A percentile compares a stretch with the other conserved stretches of the same genome.
These are phyloP conservation scores for Microdochium nivale DNA, from an alignment of 2,329 filamentous ascomycete species.

Conservation along the genomic window DNA sequence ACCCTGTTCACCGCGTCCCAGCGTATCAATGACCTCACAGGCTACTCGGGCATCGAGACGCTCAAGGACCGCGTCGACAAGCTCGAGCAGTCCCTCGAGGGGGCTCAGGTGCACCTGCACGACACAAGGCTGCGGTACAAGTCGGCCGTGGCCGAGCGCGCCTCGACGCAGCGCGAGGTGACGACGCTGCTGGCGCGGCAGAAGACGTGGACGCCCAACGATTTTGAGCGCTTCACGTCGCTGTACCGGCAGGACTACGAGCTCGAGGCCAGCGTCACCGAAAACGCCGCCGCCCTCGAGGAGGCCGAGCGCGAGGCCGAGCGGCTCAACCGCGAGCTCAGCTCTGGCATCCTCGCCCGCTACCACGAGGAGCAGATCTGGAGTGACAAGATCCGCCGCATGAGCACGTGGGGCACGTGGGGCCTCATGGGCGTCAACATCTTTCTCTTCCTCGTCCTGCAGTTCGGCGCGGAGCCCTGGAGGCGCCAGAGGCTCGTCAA, in stretches of 20 bases:
- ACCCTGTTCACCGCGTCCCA: constrained; percentile 80
- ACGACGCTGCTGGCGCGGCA: constrained; percentile 90
- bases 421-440: constrained; percentile 97
- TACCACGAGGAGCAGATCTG: constrained; percentile 99
- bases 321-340: constrained; percentile 65
- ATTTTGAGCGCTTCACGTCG: constrained; percentile 89
- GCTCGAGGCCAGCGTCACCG: constrained; percentile 75
- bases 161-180: constrained; percentile 89
- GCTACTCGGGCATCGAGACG: constrained; percentile 83
- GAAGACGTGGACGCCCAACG: constrained; percentile 77
- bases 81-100: constrained; percentile 50
- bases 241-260: constrained; percentile 89
- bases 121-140: constrained; percentile 69
- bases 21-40: constrained; percentile 87
- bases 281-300: constrained; percentile 63
- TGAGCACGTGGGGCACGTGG: constrained; percentile 98
- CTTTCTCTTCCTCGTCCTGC: constrained; percentile 73
- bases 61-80: constrained; percentile 70
- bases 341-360: constrained; percentile 74
- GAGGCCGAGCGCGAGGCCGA: constrained; percentile 74
- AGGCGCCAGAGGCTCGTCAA: constrained; percentile 70
- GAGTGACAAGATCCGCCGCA: constrained; percentile 93
- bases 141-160: constrained; percentile 72
- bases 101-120: constrained; percentile 58
- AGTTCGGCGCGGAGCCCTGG: constrained; percentile 92